Percentiles rank a stretch among this genome's conserved stretches.
Evolutionary conservation across 2,329 filamentous ascomycete genomes (phyloP).

Genomic region (Pseudocercospora vitis): DNA sequence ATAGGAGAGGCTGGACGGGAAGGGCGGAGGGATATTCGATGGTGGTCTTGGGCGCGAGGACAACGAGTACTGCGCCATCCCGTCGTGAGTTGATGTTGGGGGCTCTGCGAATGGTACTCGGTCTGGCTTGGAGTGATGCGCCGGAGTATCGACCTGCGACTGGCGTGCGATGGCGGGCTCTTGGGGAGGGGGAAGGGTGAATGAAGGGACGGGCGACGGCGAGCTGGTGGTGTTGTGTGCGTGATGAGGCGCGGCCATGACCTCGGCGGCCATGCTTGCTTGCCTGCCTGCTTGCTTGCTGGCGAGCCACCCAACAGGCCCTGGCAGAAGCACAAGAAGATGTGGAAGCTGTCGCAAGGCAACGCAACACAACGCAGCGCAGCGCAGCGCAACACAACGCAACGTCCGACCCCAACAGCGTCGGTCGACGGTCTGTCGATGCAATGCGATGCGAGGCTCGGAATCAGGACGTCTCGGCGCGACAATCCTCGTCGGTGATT

Average conservation of each 20-base stretch:
- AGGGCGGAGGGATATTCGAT: slow-evolving; percentile 79
- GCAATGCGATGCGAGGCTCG: background rate
- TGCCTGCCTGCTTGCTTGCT: slow-evolving; percentile 3
- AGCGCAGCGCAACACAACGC: too few species aligned
- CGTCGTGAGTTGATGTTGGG: slow-evolving; percentile 62
- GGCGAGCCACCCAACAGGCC: background rate
- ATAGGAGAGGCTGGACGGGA: slow-evolving; percentile 82
- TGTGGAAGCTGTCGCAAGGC: background rate
- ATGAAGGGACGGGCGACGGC: slow-evolving; percentile 11
- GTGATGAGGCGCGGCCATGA: slow-evolving; percentile 3
- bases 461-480: background rate
- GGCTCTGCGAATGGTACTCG: slow-evolving; percentile 44
- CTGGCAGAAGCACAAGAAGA: background rate
- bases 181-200: slow-evolving; percentile 10
- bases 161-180: background rate
- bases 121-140: slow-evolving; percentile 15
- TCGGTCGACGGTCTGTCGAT: background rate
- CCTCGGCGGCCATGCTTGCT: slow-evolving; percentile 7
- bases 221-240: slow-evolving; percentile 7
- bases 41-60: slow-evolving; percentile 68
- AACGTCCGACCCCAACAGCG: too few species aligned
- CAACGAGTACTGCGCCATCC: slow-evolving; percentile 80
- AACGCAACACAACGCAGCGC: too few species aligned
- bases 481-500: slow-evolving; percentile 4
- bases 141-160: slow-evolving; percentile 8